A percentile compares a stretch with the other conserved stretches of the same genome.
These are phyloP conservation scores for Chamaecrista fasciculata DNA, from an alignment of 306 rosid genomes.

Conservation along the genomic window DNA sequence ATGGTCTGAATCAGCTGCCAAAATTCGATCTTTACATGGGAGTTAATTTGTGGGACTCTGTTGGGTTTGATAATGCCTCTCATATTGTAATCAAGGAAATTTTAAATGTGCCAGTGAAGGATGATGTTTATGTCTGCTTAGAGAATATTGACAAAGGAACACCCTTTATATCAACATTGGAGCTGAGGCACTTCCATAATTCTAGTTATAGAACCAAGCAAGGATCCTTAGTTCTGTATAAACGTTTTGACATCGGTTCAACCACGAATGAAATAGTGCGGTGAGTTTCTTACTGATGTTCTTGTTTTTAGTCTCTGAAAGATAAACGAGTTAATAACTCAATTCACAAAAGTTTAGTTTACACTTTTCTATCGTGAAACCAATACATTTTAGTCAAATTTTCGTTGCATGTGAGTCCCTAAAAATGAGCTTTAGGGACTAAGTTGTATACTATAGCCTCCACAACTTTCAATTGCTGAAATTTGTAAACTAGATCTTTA, in stretches of 20 bases:
- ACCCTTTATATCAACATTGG: conserved; percentile 59
- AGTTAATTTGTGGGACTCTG: conserved; percentile 38
- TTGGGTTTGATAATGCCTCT: not conserved
- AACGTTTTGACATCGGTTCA: conserved; percentile 39
- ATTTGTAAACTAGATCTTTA: too few relatives aligned
- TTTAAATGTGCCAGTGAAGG: conserved; percentile 34
- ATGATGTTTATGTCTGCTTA: conserved; percentile 41
- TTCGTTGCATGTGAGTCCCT: too few relatives aligned
- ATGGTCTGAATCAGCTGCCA: conserved; percentile 24
- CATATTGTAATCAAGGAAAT: conserved; percentile 28
- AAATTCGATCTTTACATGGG: conserved; percentile 38
- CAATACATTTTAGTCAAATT: too few relatives aligned
- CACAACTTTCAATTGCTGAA: too few relatives aligned
- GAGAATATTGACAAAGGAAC: conserved; percentile 39
- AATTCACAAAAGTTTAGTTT: too few relatives aligned
- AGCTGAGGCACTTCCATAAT: conserved; percentile 41
- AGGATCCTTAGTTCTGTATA: conserved; percentile 18
- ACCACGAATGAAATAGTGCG: conserved; percentile 31
- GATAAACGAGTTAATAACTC: too few relatives aligned
- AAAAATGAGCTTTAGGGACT: too few relatives aligned
- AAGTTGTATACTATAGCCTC: too few relatives aligned
- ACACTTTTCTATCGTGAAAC: too few relatives aligned
- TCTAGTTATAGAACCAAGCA: conserved; percentile 10
- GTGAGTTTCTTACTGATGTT: conserved; percentile 27
- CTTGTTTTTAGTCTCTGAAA: not conserved